phyloP scores from a whole-genome alignment of 1,284 basidiomycete species.

The Uromyces viciae-fabae region DNA sequence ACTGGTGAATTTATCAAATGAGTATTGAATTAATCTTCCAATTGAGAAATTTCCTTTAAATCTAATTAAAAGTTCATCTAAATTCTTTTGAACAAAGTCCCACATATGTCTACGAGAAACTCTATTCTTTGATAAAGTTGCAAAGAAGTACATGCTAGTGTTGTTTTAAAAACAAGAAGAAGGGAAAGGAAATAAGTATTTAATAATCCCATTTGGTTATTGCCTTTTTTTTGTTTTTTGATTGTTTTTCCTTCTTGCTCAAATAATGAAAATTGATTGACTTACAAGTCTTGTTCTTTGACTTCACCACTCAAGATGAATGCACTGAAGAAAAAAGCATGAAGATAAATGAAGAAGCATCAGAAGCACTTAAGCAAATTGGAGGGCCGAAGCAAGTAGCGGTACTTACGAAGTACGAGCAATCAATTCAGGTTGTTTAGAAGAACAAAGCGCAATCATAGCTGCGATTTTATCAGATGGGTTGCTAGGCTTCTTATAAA shows the following conservation, averaged over 20 bases:
- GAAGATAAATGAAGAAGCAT: not conserved
- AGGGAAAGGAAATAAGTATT: not conserved
- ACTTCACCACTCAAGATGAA: conserved; percentile 52
- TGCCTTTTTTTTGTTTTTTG: not conserved
- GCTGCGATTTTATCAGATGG: conserved; percentile 55
- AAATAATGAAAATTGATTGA: not conserved
- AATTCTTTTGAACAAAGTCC: conserved; percentile 54
- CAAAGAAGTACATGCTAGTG: conserved; percentile 51
- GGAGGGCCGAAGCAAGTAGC: not conserved
- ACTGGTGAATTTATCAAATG: conserved; percentile 65
- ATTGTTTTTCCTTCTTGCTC: not conserved
- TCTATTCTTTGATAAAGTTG: conserved; percentile 52
- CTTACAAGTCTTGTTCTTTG: conserved; percentile 54
- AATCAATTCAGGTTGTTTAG: conserved; percentile 51
- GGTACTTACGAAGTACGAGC: conserved; percentile 51
- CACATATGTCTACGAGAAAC: conserved; percentile 53
- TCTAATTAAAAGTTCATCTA: conserved; percentile 59
- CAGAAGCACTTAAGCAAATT: not conserved
- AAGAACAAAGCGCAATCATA: conserved; percentile 54
- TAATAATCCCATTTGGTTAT: not conserved
- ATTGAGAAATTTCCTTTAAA: conserved; percentile 60
- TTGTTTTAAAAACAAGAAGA: not conserved
- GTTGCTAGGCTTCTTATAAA: conserved; percentile 69
- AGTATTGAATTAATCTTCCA: conserved; percentile 56
- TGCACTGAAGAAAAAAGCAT: conserved; percentile 6